phyloP scores from a whole-genome alignment of 2,329 filamentous ascomycete genomes.

The Fusarium nelsonii region DNA sequence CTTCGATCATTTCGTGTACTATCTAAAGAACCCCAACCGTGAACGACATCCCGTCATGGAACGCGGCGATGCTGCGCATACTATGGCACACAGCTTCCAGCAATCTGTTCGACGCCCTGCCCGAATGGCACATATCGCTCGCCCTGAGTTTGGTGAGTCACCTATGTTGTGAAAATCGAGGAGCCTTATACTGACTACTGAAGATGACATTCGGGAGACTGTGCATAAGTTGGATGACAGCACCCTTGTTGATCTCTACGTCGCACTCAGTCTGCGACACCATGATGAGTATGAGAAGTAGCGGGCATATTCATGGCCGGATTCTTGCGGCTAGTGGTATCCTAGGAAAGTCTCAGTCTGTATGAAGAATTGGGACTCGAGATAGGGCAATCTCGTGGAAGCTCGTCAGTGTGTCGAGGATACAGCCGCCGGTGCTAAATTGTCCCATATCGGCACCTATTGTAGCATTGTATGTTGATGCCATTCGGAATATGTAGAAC shows the following conservation, averaged over 20 bases:
- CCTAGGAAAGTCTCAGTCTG: no score
- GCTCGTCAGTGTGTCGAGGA: no score
- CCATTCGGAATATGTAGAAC: no score
- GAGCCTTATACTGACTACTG: neutral
- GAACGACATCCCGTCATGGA: neutral
- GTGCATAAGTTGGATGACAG: neutral
- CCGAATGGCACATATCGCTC: neutral
- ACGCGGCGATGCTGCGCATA: neutral
- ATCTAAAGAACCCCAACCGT: neutral
- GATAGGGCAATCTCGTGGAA: no score
- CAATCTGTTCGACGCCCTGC: fast-evolving
- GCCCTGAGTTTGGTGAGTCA: neutral
- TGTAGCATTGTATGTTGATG: no score
- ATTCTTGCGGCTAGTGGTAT: no score
- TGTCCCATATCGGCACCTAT: no score
- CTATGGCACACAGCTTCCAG: neutral
- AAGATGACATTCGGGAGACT: neutral
- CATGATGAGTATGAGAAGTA: no score
- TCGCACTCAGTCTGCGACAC: neutral
- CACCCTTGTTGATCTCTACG: neutral
- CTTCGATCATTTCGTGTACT: neutral
- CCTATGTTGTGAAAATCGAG: neutral
- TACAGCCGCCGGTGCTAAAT: no score
- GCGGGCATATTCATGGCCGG: no score
- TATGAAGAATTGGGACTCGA: no score